Percentiles rank a stretch among this genome's conserved stretches.
Evolutionary conservation across 495 filamentous ascomycete genomes (phyloP).

Genomic region (Hypomontagnella monticulosa): DNA sequence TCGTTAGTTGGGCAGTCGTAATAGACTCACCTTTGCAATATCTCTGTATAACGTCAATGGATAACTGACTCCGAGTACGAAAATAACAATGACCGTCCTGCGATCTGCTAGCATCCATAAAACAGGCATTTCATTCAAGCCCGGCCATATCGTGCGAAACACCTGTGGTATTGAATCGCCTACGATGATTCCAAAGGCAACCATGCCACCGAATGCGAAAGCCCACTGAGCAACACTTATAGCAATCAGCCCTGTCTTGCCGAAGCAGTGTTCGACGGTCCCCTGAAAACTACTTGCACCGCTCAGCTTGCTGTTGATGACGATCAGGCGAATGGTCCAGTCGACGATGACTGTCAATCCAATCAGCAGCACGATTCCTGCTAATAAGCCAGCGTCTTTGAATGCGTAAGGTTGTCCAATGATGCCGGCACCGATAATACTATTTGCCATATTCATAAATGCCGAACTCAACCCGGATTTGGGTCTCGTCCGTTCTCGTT

Average conservation of each 20-base stretch:
- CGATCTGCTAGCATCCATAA: slow-evolving; percentile 84
- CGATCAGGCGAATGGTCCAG: slow-evolving; percentile 97
- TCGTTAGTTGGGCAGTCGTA: not conserved
- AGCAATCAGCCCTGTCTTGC: slow-evolving; percentile 83
- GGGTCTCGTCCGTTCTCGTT: slow-evolving; percentile 56
- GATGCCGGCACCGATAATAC: slow-evolving; percentile 97
- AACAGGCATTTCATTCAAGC: slow-evolving; percentile 74
- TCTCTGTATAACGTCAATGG: slow-evolving; percentile 93
- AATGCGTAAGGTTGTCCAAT: slow-evolving; percentile 98
- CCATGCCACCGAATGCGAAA: slow-evolving; percentile 98
- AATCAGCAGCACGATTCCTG: slow-evolving; percentile 80
- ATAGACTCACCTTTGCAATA: slow-evolving; percentile 84
- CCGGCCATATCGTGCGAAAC: slow-evolving; percentile 81
- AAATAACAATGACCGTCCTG: slow-evolving; percentile 82
- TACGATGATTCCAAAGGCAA: slow-evolving; percentile 96
- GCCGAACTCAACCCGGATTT: slow-evolving; percentile 59
- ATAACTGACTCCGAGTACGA: slow-evolving; percentile 87
- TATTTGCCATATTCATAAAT: slow-evolving; percentile 99
- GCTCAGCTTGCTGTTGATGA: slow-evolving; percentile 93
- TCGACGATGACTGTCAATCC: slow-evolving; percentile 84
- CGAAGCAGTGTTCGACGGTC: slow-evolving; percentile 94
- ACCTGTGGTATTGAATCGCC: slow-evolving; percentile 96
- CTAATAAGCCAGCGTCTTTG: slow-evolving; percentile 83
- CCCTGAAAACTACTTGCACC: slow-evolving; percentile 93
- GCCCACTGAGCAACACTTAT: slow-evolving; percentile 95